Base-by-base conservation (phyloP, 495 filamentous ascomycete species). In the Lasiosphaeria hispida region DNA sequence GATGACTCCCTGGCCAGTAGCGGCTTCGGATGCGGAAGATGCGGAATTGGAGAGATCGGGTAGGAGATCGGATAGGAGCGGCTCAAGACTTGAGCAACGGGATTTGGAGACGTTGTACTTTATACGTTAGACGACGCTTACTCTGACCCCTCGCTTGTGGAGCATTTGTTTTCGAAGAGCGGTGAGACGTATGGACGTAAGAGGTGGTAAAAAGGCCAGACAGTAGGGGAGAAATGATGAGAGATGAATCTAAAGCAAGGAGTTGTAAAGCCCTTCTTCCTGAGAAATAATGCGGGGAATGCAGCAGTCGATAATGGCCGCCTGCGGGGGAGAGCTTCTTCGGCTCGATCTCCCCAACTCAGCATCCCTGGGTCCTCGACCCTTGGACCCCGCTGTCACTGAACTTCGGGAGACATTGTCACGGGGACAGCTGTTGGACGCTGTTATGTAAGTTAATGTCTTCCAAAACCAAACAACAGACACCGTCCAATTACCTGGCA, bases 391-490 rank as follows among this genome's bases (percentile, higher is more conserved):
- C 14, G 14, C 43, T 47, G 17, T 23, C 17, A 15, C 43, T 15
- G 43, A 23, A 17, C 30, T 47, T 23, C 30, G 43, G 43, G 18
- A 10, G 43, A 47, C 30, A 23, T 47, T 18, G 17, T 7, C 14
- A 47, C 10, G 18, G 30, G 14, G n/a, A 10, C 43, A 23, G 43
- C n/a, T 15, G 18, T 23, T 34, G 34, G 15, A 52, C 49, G 49
- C 49, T 52, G 35, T 52, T 52, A 52, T 15, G 49, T 52, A 52
- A 52, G 14, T 52, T 15, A 34, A 15, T 19, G 15, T 40, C 36
- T 30, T 36, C 49, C 18, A 23, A 52, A 52, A 38, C 34, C 34
- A 38, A 52, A n/a, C 13, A 37, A 8, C 3, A 10, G n/a, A 17
- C 23, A 30, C 23, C 23, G 6, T 11, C 4, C 49, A 13, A 52